A percentile compares a stretch with the other conserved stretches of the same genome.
Evolutionary conservation across 1,139 yeast species (phyloP).

Genomic region (Candida tetrigidarum): DNA sequence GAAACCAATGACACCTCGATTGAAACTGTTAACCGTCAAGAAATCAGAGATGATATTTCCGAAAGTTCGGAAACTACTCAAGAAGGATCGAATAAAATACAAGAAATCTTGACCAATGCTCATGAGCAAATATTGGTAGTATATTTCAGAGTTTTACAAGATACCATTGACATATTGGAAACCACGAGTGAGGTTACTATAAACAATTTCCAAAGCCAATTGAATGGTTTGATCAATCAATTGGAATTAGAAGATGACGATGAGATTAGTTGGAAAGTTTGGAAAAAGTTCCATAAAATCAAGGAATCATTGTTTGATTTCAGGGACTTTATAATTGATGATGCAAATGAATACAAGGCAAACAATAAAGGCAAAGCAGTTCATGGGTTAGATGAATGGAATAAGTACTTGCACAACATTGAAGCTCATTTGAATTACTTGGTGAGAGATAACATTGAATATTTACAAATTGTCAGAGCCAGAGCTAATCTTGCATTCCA

Average conservation of each 20-base stretch:
- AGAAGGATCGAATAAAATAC: slow-evolving; percentile 33
- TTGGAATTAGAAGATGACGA: slow-evolving; percentile 38
- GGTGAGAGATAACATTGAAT: slow-evolving; percentile 71
- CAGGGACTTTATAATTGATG: slow-evolving; percentile 59
- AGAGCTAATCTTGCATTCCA: slow-evolving; percentile 84
- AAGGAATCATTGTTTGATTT: slow-evolving; percentile 58
- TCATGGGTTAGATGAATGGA: slow-evolving; percentile 54
- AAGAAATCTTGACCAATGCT: slow-evolving; percentile 36
- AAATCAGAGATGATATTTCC: slow-evolving; percentile 56
- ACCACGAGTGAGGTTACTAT: slow-evolving; percentile 72
- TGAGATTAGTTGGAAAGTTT: slow-evolving; percentile 58
- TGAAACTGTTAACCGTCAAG: slow-evolving; percentile 55
- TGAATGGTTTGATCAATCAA: slow-evolving; percentile 35
- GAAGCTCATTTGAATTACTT: slow-evolving; percentile 64
- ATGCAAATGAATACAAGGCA: slow-evolving; percentile 41
- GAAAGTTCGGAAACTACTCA: slow-evolving; percentile 40
- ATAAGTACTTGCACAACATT: slow-evolving; percentile 55
- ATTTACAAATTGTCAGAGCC: slow-evolving; percentile 73
- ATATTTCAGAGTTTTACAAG: slow-evolving; percentile 52
- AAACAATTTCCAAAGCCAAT: slow-evolving; percentile 51
- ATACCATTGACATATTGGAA: slow-evolving; percentile 66
- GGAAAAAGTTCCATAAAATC: slow-evolving; percentile 67
- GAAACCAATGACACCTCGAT: slow-evolving; percentile 37
- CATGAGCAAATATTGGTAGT: slow-evolving; percentile 35
- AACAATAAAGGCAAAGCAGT: slow-evolving; percentile 22